Evolutionary conservation across 768 basidiomycete genomes (phyloP), one percentile per base, ranked within the genome.

Genomic region (Calocera viscosa): DNA sequence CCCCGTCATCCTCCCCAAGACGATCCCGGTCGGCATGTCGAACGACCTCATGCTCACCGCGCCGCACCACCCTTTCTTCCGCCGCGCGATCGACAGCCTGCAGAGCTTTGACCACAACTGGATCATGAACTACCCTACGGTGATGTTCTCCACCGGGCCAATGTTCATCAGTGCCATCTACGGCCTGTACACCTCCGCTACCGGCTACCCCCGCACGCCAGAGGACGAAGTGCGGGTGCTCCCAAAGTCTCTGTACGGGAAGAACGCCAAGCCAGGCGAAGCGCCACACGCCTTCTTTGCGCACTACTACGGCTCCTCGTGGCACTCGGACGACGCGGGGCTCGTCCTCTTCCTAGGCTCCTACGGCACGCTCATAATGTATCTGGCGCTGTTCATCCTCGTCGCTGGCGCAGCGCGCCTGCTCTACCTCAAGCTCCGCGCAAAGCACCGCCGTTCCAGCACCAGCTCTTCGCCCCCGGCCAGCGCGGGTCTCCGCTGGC

Each of bases 81-180:
- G 88, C 40, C 90, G 94, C 77, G 90, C 91, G 64, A 94, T 97
- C 70, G 89, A 94, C 78, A 91, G 89, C 75, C 84, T 97, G 68
- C 82, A 86, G 72, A 86, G 87, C 24, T 99, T 95, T 74, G 91
- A 98, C 78, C 91, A 95, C 75, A 84, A 86, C 65, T 99, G 91
- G 87, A 76, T 96, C 65, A 85, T 94, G 74, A 96, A 98, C 77
- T 99, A 99, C 72, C 96, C 96, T 34, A 99, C 96, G 30, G 96
- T 99, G 80, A 99, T 99, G 96, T 99, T 99, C 78, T 93, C 93
- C 65, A 99, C 96, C 0, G 95, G 95, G 0, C 96, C 96, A 72
- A 99, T 99, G 96, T 99, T 97, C 78, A 79, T 99, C 14, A 97
- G 94, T 0, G 86, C 88, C 1, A 92, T 96, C 74, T 95, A 95